Evolutionary conservation across 805 yeast species (phyloP).

Genomic region (Suhomyces sp.): DNA sequence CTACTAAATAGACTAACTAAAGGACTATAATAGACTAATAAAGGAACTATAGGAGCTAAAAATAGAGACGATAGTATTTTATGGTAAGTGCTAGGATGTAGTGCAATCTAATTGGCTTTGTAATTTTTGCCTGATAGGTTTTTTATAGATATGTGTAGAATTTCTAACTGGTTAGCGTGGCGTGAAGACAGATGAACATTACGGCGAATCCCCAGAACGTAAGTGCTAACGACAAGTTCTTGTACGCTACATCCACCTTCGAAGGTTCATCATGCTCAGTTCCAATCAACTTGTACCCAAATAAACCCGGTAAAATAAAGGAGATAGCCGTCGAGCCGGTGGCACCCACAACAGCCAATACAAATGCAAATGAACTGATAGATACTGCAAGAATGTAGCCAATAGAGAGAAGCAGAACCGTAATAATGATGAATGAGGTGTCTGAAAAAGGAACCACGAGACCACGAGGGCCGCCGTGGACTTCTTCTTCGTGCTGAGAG

Average conservation of each 20-base stretch:
- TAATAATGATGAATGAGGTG: constrained; percentile 24
- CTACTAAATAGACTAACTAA: neutral
- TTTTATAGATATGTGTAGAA: too few species aligned
- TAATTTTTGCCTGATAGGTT: too few species aligned
- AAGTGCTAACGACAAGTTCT: constrained; percentile 52
- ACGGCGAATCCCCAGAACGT: constrained; percentile 68
- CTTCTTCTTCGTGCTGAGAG: constrained; percentile 7
- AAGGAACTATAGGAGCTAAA: too few species aligned
- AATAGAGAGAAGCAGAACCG: constrained; percentile 37
- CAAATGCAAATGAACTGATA: constrained; percentile 73
- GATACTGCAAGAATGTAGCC: constrained; percentile 65
- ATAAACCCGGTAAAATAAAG: constrained; percentile 84
- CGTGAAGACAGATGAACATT: constrained; percentile 60
- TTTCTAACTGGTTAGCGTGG: constrained; percentile 1
- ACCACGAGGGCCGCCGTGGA: constrained; percentile 1
- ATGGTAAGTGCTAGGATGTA: too few species aligned
- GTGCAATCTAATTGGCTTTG: too few species aligned
- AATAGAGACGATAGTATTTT: too few species aligned
- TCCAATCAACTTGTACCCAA: constrained; percentile 74
- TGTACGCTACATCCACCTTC: constrained; percentile 32
- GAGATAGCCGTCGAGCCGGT: constrained; percentile 93
- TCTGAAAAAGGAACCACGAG: constrained; percentile 30
- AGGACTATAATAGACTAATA: too few species aligned
- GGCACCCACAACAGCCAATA: constrained; percentile 85
- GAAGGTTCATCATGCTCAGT: constrained; percentile 31